Conservation (phyloP, 2,329 filamentous ascomycete species). For the Colletotrichum salicis region DNA sequence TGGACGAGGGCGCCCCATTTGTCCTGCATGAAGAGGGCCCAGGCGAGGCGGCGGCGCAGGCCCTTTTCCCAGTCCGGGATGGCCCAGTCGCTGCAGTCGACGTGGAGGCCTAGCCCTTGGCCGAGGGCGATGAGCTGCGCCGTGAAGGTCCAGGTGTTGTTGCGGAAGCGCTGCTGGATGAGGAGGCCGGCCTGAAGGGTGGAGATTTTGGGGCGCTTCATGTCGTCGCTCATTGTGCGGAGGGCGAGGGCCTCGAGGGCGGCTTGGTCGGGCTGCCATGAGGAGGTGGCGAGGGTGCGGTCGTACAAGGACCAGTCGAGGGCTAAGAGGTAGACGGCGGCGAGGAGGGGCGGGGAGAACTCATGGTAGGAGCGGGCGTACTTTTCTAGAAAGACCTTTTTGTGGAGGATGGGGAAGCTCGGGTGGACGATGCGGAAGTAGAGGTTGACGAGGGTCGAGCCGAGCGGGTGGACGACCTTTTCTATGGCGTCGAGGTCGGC, state of each 20-base stretch:
- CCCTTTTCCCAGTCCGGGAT: constrained; percentile 73
- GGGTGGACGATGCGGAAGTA: constrained; percentile 74
- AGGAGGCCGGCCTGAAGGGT: constrained; percentile 66
- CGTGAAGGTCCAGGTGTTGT: constrained; percentile 60
- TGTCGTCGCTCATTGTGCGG: constrained; percentile 57
- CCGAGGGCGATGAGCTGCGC: constrained; percentile 66
- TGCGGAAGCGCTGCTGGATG: constrained; percentile 60
- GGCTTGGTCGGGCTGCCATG: constrained; percentile 44
- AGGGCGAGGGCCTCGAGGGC: constrained; percentile 52
- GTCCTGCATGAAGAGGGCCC: constrained; percentile 74
- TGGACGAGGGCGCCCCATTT: constrained; percentile 69
- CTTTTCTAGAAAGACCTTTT: constrained; percentile 71
- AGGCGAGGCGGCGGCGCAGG: constrained; percentile 69
- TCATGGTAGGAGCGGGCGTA: constrained; percentile 67
- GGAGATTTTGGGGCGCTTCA: constrained; percentile 64
- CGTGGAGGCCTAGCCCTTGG: constrained; percentile 68
- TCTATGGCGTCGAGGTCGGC: constrained; percentile 64
- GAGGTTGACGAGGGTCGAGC: constrained; percentile 70
- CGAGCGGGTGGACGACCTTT: constrained; percentile 70
- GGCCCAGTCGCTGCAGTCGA: constrained; percentile 71
- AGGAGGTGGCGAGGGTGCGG: constrained; percentile 54
- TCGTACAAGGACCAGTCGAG: constrained; percentile 71
- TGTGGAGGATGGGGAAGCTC: constrained; percentile 68
- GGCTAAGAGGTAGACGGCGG: constrained; percentile 71
- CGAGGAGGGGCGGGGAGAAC: constrained; percentile 68